phyloP scores from a whole-genome alignment of 1,139 yeast genomes.

The Yamadazyma friedrichii region DNA sequence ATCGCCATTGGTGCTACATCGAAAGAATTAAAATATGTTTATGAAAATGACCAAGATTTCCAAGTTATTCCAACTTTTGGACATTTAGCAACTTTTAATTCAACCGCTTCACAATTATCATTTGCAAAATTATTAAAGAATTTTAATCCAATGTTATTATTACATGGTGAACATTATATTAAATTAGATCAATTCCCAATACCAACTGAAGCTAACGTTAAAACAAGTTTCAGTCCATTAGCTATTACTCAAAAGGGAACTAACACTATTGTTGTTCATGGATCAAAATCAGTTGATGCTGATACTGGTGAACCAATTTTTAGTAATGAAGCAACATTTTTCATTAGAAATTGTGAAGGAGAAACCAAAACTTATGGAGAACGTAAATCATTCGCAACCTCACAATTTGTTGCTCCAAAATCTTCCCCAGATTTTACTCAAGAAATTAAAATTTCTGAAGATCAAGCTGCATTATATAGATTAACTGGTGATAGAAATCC shows the following conservation, averaged over 20 bases:
- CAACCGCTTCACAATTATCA: constrained; percentile 50
- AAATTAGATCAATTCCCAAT: constrained; percentile 78
- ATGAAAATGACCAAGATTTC: constrained; percentile 76
- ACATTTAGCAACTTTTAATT: constrained; percentile 69
- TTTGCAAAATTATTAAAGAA: constrained; percentile 64
- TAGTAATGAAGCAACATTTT: constrained; percentile 82
- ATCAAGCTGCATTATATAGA: constrained; percentile 89
- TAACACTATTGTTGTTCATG: constrained; percentile 80
- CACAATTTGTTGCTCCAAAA: constrained; percentile 66
- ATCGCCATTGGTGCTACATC: constrained; percentile 86
- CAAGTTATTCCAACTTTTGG: constrained; percentile 93
- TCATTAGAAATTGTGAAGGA: constrained; percentile 81
- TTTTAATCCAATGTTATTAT: constrained; percentile 83
- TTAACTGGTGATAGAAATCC: constrained; percentile 95
- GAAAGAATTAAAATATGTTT: constrained; percentile 73
- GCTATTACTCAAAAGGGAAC: constrained; percentile 85
- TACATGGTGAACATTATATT: constrained; percentile 95
- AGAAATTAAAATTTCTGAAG: constrained; percentile 59
- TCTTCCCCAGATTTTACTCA: constrained; percentile 64
- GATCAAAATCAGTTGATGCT: constrained; percentile 67
- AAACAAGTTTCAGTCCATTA: constrained; percentile 64
- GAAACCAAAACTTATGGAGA: constrained; percentile 50
- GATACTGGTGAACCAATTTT: constrained; percentile 70
- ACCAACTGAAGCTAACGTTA: constrained; percentile 67
- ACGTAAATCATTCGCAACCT: constrained; percentile 59